A percentile compares a stretch with the other conserved stretches of the same genome.
phyloP scores from a whole-genome alignment of 1,139 yeast species.

The Nakaseomyces kungkrabaensis region DNA sequence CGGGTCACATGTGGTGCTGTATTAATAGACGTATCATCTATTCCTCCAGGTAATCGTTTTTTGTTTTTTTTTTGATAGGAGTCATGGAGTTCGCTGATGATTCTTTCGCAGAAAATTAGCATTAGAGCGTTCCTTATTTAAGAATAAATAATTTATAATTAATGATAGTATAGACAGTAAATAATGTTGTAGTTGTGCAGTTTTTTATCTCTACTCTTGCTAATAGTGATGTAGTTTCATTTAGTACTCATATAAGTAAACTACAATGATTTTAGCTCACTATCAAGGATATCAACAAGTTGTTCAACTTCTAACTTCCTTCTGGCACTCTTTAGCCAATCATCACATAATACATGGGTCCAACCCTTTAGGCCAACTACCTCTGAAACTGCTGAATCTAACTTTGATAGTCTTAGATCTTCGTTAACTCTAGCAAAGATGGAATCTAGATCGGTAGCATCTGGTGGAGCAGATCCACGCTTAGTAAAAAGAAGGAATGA shows the following conservation, averaged over 20 bases:
- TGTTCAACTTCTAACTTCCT: constrained; percentile 82
- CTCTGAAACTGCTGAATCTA: constrained; percentile 87
- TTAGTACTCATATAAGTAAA: neutral
- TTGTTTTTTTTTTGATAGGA: too few species aligned
- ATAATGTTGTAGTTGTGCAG: neutral
- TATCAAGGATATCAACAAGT: constrained; percentile 43
- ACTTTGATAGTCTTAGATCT: constrained; percentile 63
- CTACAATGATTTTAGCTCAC: constrained; percentile 31
- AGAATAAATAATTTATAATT: constrained; percentile 4
- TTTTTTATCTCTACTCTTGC: neutral
- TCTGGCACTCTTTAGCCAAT: constrained; percentile 86
- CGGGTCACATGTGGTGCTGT: too few species aligned
- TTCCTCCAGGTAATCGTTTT: too few species aligned
- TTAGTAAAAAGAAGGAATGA: constrained; percentile 63
- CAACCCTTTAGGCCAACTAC: constrained; percentile 86
- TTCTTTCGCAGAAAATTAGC: neutral
- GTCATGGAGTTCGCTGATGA: too few species aligned
- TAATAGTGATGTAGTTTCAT: neutral
- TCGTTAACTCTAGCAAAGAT: constrained; percentile 80
- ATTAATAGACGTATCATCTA: too few species aligned
- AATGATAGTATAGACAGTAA: constrained; percentile 7
- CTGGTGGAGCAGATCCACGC: constrained; percentile 56
- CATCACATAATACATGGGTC: constrained; percentile 82
- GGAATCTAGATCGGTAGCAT: constrained; percentile 79
- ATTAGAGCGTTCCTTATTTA: neutral